Evolutionary conservation across 352 stramenopile species (phyloP).

Genomic region (Globisporangium nunn): DNA sequence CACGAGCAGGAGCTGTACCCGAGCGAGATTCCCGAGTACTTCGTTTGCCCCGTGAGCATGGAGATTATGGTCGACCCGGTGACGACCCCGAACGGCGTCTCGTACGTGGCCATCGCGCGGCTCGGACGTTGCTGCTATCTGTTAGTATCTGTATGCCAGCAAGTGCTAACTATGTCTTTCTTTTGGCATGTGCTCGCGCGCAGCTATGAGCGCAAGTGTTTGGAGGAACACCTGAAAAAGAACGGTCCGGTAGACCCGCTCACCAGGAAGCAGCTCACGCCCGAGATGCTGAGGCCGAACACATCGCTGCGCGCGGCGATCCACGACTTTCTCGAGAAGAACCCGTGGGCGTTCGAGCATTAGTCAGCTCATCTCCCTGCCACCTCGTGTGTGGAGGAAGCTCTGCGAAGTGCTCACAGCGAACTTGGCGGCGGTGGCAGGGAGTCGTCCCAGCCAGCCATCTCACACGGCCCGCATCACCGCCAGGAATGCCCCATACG

Average conservation of each 20-base stretch:
- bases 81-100: constrained; percentile 72
- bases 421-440: too few species aligned
- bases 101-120: constrained; percentile 22
- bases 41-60: constrained; percentile 78
- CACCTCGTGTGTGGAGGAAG: too few species aligned
- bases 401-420: too few species aligned
- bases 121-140: not conserved
- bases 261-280: constrained; percentile 52
- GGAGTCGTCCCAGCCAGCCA: too few species aligned
- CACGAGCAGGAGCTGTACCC: constrained; percentile 43
- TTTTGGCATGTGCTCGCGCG: not conserved
- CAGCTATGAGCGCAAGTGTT: constrained; percentile 51
- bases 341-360: constrained; percentile 72
- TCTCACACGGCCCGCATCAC: too few species aligned
- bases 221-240: constrained; percentile 61
- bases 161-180: not conserved
- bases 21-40: constrained; percentile 67
- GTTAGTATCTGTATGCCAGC: not conserved
- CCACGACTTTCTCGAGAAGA: constrained; percentile 64
- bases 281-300: constrained; percentile 72
- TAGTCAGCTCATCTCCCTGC: constrained; percentile 10
- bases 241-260: constrained; percentile 69
- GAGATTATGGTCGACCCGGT: constrained; percentile 78
- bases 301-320: constrained; percentile 56
- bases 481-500: too few species aligned